Evolutionary conservation across 305 asterid genomes (phyloP), one percentile per base, ranked within the genome.

Genomic region (Plantago coronopus): DNA sequence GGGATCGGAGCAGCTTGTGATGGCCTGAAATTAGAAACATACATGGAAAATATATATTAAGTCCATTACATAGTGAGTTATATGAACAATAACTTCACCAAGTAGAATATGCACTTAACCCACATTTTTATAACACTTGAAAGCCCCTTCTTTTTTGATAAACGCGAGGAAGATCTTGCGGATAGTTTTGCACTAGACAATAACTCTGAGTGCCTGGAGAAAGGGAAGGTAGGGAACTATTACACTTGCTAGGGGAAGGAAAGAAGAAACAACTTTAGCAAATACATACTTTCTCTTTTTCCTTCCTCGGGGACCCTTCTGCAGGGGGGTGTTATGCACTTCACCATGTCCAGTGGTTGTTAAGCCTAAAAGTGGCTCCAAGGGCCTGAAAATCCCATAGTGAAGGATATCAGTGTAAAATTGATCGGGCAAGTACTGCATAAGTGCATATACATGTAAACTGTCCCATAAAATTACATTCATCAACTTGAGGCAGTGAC

Each of bases 231-330:
- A 37, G 44, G 13, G 47, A n/a, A 29, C 37, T 29, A 29, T 29
- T 48, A 72, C 37, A 65, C 21, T 27, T 43, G 62, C 40, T 54
- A 63, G 64, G 57, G 55, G 48, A 62, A 55, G 37, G 22, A 47
- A 51, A 54, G 38, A 34, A 65, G 57, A n/a, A 49, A 69, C 48
- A 48, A 54, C 65, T 54, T 27, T 45, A 69, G 59, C 29, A 65
- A 67, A 71, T 72, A 77, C 94, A 15, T 40, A 93, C 99, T 82
- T 83, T 69, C 83, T 83, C 77, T 87, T 85, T 73, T 74, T 89
- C 74, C 79, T 76, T 59, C 84, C 84, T 34, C 69, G 76, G 42
- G 74, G 74, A 49, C 90, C 73, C 69, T 70, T 76, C 68, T 48
- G 68, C 57, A 46, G 66, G 17, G 73, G 75, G 38, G 65, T 63